Conservation (phyloP, 2,329 filamentous ascomycete species). For the Cladosporium halotolerans region DNA sequence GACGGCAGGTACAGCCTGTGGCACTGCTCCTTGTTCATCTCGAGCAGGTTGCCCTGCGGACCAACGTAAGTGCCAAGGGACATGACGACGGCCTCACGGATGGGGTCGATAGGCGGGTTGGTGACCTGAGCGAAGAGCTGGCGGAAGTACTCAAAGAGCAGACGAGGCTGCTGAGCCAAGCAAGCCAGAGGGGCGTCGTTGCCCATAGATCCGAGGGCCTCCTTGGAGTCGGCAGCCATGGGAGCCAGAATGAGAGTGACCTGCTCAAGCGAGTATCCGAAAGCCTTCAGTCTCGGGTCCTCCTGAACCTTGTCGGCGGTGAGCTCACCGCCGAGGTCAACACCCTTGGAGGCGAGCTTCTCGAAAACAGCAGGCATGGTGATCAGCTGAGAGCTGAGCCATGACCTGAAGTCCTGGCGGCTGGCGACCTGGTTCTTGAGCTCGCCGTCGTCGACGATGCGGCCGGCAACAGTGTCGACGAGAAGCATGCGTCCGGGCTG, state of each 20-base stretch:
- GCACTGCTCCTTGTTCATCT: conserved; percentile 89
- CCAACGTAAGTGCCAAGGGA: conserved; percentile 94
- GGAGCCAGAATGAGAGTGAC: conserved; percentile 85
- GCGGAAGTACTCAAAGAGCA: conserved; percentile 94
- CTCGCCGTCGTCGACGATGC: conserved; percentile 90
- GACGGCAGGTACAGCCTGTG: conserved; percentile 79
- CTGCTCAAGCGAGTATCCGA: conserved; percentile 93
- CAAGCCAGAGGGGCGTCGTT: conserved; percentile 93
- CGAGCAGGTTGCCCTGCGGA: conserved; percentile 87
- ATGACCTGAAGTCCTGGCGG: conserved; percentile 79
- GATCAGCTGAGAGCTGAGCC: conserved; percentile 81
- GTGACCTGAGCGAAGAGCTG: conserved; percentile 97
- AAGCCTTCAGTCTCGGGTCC: conserved; percentile 76
- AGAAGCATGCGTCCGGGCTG: conserved; percentile 94
- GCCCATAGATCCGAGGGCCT: conserved; percentile 94
- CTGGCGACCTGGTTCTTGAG: conserved; percentile 83
- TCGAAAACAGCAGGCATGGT: conserved; percentile 70
- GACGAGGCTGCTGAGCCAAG: conserved; percentile 78
- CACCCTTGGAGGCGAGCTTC: conserved; percentile 50
- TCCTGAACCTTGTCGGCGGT: conserved; percentile 69
- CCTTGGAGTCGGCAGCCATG: conserved; percentile 96
- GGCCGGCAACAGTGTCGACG: conserved; percentile 82
- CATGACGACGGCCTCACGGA: conserved; percentile 97
- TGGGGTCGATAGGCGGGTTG: conserved; percentile 94
- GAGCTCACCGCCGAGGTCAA: conserved; percentile 61